Evolutionary conservation across 2,329 filamentous ascomycete genomes (phyloP), one percentile per base, ranked within the genome.

Genomic region (Xylaria arbuscula): DNA sequence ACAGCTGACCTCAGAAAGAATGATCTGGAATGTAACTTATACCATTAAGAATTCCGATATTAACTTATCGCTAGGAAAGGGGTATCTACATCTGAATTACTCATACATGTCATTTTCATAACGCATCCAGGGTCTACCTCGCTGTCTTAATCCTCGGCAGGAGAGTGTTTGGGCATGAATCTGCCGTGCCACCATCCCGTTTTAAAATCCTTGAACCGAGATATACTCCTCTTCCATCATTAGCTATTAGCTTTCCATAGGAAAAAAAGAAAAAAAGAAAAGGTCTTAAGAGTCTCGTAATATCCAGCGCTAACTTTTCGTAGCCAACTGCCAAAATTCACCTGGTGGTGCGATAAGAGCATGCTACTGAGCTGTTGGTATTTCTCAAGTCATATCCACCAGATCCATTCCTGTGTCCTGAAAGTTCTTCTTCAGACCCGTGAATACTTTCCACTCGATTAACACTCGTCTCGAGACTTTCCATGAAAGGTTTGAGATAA

Each of bases 381-480:
- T 32, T 45, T 10, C 24, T 38, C 7, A 57, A 9, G 13, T 22
- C 40, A 8, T 57, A 57, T 10, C 24, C 28, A 11, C 28, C 32
- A 32, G 38, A 42, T 47, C 38, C 38, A 24, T 57, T 32, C 11
- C 13, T 32, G 2, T 57, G 28, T 11, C 55, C 38, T 28, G 60
- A 58, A 34, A 63, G 36, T 17, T 53, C 54, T 36, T 69, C 67
- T 60, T 66, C 62, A 1, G 50, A 62, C 4, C 58, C 58, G 4
- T 38, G 40, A 7, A 66, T n/a, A 17, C 60, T 64, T 55, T 70
- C 67, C 11, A 67, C 59, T 10, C 64, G 47, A 48, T 61, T 48
- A 32, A 67, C 55, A n/a, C 47, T 57, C 8, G 64, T 64, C 36
- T 70, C 67, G 9, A 70, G 64, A n/a, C 67, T 70, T 45, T 70